Conservation (phyloP, 2,329 filamentous ascomycete species). For the Cladosporium oxysporum region DNA sequence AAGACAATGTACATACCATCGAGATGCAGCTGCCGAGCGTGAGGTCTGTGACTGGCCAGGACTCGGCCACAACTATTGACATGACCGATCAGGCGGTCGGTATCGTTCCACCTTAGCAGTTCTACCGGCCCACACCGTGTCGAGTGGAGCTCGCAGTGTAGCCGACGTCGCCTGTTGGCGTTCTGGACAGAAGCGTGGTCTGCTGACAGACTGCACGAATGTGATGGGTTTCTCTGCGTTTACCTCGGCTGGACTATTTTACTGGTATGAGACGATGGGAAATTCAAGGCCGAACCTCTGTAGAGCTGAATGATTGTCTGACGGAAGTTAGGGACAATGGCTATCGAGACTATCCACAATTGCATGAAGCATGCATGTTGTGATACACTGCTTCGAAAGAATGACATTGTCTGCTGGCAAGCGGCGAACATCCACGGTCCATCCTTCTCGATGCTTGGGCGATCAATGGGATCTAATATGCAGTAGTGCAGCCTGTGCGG, state of each 20-base stretch:
- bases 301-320: not conserved
- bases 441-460: not conserved
- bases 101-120: not conserved
- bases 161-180: not conserved
- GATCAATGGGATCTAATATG: not conserved
- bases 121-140: not conserved
- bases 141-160: not conserved
- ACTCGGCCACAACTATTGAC: not conserved
- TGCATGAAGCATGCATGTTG: not conserved
- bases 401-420: not conserved
- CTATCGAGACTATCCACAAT: not conserved
- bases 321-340: not conserved
- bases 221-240: not conserved
- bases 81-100: not conserved
- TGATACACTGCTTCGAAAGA: not conserved
- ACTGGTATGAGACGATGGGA: not conserved
- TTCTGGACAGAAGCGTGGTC: not conserved
- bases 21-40: not conserved
- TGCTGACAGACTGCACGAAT: not conserved
- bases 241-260: not conserved
- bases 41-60: not conserved
- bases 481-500: not conserved
- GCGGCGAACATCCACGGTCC: not conserved
- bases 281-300: not conserved
- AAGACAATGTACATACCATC: not conserved